Evolutionary conservation across 768 basidiomycete species (phyloP), one percentile per base, ranked within the genome.

Genomic region (Boletus insuetus): DNA sequence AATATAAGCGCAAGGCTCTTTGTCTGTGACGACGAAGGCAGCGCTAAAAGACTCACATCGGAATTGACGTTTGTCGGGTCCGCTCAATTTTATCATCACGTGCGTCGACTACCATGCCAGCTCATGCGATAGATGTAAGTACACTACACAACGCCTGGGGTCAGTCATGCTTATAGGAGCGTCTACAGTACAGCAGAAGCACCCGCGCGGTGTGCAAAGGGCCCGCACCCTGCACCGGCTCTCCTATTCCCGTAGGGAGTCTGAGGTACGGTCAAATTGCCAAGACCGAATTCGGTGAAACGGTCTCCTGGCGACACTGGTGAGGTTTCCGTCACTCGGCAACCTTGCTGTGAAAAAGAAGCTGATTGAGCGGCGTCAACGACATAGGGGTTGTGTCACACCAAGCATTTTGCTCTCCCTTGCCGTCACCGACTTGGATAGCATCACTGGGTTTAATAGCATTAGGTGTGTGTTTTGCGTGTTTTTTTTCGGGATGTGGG

Each of bases 251-350:
- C n/a, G 67, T 75, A 16, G 86, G 85, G 3, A 76, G 75, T 17
- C 70, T 91, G 54, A 74, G 89, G n/a, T 89, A 91, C 61, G 89
- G 89, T 0, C 71, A 74, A 49, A 77, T 77, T 7, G 69, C 68
- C 8, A 63, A 64, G 10, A 73, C 67, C 19, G 69, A 77, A 38
- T 82, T 77, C 48, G 82, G 86, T 45, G 85, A 88, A 67, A 80
- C 77, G 1, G 82, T 90, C 4, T 77, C 84, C 63, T 91, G 90
- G 90, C 75, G 82, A 40, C 89, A 91, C 60, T 91, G 89, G 88
- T 88, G 70, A 62, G 75, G 55, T 45, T 55, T 39, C 29, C 37
- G 46, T 63, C 57, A 22, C 50, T 31, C 26, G 38, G 39, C 54
- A 46, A 50, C 16, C 9, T 8, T 11, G 46, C 43, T 55, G 50